Evolutionary conservation across 768 basidiomycete genomes (phyloP).

Genomic region (Tricholomella constricta): DNA sequence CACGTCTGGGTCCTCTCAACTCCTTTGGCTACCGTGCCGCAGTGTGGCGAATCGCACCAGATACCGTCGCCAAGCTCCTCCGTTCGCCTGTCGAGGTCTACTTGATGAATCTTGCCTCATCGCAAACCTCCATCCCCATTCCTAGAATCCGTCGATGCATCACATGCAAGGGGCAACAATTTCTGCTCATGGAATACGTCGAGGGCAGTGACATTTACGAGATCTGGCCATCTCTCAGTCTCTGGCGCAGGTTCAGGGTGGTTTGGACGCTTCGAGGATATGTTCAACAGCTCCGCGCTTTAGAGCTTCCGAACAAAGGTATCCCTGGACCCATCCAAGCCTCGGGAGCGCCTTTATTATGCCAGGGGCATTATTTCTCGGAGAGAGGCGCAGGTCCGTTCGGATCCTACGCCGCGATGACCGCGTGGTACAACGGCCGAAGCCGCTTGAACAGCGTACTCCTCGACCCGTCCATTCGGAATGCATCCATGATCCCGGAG

Average conservation of each 20-base stretch:
- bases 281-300: constrained; percentile 22
- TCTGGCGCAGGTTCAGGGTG: constrained; percentile 15
- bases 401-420: constrained; percentile 25
- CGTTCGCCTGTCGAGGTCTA: background rate
- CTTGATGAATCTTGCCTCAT: constrained; percentile 1
- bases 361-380: constrained; percentile 19
- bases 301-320: constrained; percentile 13
- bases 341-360: constrained; percentile 12
- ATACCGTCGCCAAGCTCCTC: constrained; percentile 4
- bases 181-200: constrained; percentile 28
- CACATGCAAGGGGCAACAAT: background rate
- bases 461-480: background rate
- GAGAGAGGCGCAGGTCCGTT: constrained; percentile 31
- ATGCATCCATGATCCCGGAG: background rate
- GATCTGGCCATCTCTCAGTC: constrained; percentile 20
- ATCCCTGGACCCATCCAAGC: constrained; percentile 23
- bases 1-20: background rate
- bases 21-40: background rate
- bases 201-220: constrained; percentile 17
- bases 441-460: constrained; percentile 5
- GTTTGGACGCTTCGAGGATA: constrained; percentile 20
- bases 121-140: constrained; percentile 18
- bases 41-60: constrained; percentile 3
- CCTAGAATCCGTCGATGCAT: constrained; percentile 19
- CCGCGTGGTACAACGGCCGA: constrained; percentile 22